Evolutionary conservation across 2,329 filamentous ascomycete genomes (phyloP), one percentile per base, ranked within the genome.

Genomic region (Colletotrichum eremochloae): DNA sequence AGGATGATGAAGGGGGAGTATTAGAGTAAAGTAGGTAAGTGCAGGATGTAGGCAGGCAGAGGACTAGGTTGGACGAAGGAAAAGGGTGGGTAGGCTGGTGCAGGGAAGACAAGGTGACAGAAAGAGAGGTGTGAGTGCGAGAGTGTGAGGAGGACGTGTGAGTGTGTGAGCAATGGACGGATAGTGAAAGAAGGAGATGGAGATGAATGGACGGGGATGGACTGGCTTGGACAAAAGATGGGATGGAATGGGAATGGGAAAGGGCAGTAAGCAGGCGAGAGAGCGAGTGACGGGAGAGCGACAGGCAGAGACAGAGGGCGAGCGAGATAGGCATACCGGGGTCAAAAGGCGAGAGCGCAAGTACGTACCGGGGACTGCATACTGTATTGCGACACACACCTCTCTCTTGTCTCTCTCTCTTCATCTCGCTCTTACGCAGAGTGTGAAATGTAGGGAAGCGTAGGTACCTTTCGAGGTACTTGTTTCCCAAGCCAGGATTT

Each of bases 101-200:
- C 75, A 77, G 74, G 76, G 75, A 76, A 76, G 76, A 74, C 74
- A 78, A 76, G 75, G 76, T 76, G 77, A 79, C 78, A 79, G 79
- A 79, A 77, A 77, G 75, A 74, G 77, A 76, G 79, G 78, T 74
- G 67, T 52, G 76, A 71, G 76, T 78, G 73, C 75, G 76, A 79
- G 77, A 77, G 55, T 58, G 40, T 38, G 55, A 58, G 36, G 20
- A 76, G 80, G 79, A 74, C 20, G 55, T 24, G 36, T 40, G 55
- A 24, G 55, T 57, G 67, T 66, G 70, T 66, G 70, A 71, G 73
- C 77, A 75, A 74, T 73, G 74, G 75, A 71, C 77, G 76, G 76
- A 57, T 14, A 57, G 36, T 76, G 80, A 79, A 74, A 73, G 74
- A 74, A 74, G 63, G 68, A 67, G 74, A 75, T 71, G 74, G 72